phyloP scores from a whole-genome alignment of 305 asterid genomes.

The Fraxinus velutina region DNA sequence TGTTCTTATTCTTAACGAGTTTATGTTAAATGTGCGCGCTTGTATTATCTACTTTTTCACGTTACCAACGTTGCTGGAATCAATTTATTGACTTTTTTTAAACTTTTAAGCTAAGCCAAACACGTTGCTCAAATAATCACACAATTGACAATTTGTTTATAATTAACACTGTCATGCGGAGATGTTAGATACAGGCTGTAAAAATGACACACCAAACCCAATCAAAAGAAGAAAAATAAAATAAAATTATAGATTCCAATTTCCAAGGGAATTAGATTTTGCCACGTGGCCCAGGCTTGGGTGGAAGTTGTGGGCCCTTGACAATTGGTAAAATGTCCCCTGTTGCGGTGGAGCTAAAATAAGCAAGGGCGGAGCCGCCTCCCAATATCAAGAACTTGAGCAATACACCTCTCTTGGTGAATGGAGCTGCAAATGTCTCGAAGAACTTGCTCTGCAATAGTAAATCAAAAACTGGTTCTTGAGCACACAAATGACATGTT shows the following conservation, averaged over 20 bases:
- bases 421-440: constrained; percentile 96
- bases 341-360: constrained; percentile 81
- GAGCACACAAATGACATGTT: not conserved
- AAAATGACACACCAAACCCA: constrained; percentile 35
- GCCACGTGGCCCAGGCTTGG: constrained; percentile 78
- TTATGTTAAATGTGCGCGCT: not conserved
- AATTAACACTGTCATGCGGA: constrained; percentile 25
- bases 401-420: constrained; percentile 93
- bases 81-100: not conserved
- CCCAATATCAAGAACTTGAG: constrained; percentile 88
- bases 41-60: not conserved
- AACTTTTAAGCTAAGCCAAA: not conserved
- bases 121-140: not conserved
- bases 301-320: constrained; percentile 95
- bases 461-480: not conserved
- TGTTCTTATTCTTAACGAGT: not conserved
- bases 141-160: constrained; percentile 32
- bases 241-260: not conserved
- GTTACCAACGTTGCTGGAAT: not conserved
- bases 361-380: constrained; percentile 83
- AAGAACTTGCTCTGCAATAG: constrained; percentile 73
- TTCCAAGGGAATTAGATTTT: constrained; percentile 48
- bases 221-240: not conserved
- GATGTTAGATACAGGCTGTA: constrained; percentile 43
- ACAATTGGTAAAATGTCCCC: constrained; percentile 83